A percentile compares a stretch with the other conserved stretches of the same genome.
Evolutionary conservation across 2,329 filamentous ascomycete genomes (phyloP).

Genomic region (Colletotrichum spinosum): DNA sequence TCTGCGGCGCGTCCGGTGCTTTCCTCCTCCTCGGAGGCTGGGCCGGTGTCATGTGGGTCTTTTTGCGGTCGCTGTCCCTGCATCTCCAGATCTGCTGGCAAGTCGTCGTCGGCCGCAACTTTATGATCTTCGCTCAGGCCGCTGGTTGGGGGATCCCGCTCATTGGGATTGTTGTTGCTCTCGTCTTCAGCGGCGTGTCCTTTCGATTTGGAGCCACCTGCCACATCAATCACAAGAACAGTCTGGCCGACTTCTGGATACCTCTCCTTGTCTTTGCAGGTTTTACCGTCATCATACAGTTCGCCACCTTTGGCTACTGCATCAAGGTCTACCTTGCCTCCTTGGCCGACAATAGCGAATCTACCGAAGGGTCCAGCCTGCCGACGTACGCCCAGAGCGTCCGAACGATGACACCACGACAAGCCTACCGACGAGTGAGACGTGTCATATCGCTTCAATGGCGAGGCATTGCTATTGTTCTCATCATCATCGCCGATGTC

Average conservation of each 20-base stretch:
- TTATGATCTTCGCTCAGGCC: constrained; percentile 87
- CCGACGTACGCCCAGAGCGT: constrained; percentile 83
- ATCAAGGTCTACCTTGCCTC: constrained; percentile 94
- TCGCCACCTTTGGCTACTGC: constrained; percentile 90
- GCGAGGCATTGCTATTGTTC: constrained; percentile 89
- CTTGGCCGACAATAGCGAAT: constrained; percentile 76
- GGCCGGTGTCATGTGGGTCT: constrained; percentile 88
- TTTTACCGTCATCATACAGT: constrained; percentile 81
- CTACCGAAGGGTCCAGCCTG: constrained; percentile 78
- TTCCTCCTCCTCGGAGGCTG: constrained; percentile 89
- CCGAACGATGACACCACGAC: constrained; percentile 81
- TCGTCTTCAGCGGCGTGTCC: constrained; percentile 90
- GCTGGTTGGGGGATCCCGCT: constrained; percentile 88
- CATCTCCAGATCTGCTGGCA: constrained; percentile 99
- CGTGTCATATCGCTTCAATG: constrained; percentile 93
- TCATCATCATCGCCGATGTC: constrained; percentile 91
- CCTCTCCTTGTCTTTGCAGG: constrained; percentile 84
- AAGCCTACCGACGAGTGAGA: constrained; percentile 87
- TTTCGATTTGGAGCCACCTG: constrained; percentile 93
- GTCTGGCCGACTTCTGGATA: constrained; percentile 89
- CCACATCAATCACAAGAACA: constrained; percentile 92
- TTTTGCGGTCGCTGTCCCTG: constrained; percentile 88
- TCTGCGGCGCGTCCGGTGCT: constrained; percentile 89
- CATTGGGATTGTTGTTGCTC: constrained; percentile 78
- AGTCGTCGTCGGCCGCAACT: constrained; percentile 84